phyloP scores from a whole-genome alignment of 306 rosid genomes.

The Quercus agrifolia region DNA sequence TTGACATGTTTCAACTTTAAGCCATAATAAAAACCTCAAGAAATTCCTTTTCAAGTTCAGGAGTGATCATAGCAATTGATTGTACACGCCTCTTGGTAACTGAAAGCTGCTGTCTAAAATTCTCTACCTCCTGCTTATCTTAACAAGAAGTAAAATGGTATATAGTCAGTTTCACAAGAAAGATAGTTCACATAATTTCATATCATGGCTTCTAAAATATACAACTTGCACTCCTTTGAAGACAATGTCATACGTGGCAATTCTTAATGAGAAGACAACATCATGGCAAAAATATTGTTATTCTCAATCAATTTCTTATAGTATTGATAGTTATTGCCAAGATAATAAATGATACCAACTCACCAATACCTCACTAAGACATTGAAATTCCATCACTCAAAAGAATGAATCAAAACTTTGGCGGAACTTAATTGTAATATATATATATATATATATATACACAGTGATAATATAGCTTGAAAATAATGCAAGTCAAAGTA shows the following conservation, averaged over 20 bases:
- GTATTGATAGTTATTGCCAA: not conserved
- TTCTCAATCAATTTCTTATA: not conserved
- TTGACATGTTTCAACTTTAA: not conserved
- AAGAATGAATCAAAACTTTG: not conserved
- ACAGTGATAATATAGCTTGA: too few species aligned
- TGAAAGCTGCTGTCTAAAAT: constrained; percentile 48
- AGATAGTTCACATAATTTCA: not conserved
- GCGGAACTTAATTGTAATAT: too few species aligned
- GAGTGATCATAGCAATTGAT: constrained; percentile 66
- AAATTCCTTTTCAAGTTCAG: constrained; percentile 68
- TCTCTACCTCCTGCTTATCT: constrained; percentile 66
- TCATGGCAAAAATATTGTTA: not conserved
- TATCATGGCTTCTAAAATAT: not conserved
- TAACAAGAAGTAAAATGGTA: constrained; percentile 24
- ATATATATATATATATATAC: not conserved
- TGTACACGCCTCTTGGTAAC: constrained; percentile 59
- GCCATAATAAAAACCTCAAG: constrained; percentile 57
- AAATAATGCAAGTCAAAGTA: too few species aligned
- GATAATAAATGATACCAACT: not conserved
- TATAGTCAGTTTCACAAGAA: not conserved
- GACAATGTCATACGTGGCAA: not conserved
- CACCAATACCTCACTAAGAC: not conserved
- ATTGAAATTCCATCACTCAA: not conserved
- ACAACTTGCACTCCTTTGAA: not conserved
- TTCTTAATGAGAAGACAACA: not conserved